Evolutionary conservation across 768 basidiomycete genomes (phyloP), one percentile per base, ranked within the genome.

Genomic region (Tulasnella sp.): DNA sequence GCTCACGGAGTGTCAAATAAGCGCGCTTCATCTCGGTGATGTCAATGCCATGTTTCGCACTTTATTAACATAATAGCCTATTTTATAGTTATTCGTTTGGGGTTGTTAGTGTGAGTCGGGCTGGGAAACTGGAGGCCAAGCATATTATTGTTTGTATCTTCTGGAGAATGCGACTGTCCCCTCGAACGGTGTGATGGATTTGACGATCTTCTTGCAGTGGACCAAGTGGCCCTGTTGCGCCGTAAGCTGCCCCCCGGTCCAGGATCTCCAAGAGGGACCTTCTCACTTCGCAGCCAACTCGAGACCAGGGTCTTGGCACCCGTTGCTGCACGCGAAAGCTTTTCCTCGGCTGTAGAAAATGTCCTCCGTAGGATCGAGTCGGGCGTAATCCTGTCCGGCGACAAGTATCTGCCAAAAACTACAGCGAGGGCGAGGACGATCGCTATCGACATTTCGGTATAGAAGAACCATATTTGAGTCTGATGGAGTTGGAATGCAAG

Each of bases 401-500:
- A 76, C 41, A 37, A 37, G 22, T 20, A 46, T 14, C 18, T 34
- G 46, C 34, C 74, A 14, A 28, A 42, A n/a, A 9, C 46, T 34
- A 76, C 46, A 76, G 46, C 46, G 42, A 22, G 11, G 28, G 54
- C 34, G 0, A 76, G 41, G 48, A 76, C 12, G 20, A 76, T 42
- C 22, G 75, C 75, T 6, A 46, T 46, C 8, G 50, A 18, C 5
- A 50, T 50, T 50, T 76, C 75, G 41, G 46, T 22, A 46, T 40
- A 76, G 54, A 76, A 46, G 76, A 76, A n/a, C 46, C 46, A 50
- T 37, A 37, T 42, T 37, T 46, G 46, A 12, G 6, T 34, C 18
- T 54, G 46, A 34, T 76, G 76, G 24, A 50, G 76, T 37, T 76
- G 46, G 76, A 48, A 76, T 20, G 46, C 46, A 20, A 76, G 54